Base-by-base conservation (phyloP, 495 filamentous ascomycete species). In the Xylona heveae region DNA sequence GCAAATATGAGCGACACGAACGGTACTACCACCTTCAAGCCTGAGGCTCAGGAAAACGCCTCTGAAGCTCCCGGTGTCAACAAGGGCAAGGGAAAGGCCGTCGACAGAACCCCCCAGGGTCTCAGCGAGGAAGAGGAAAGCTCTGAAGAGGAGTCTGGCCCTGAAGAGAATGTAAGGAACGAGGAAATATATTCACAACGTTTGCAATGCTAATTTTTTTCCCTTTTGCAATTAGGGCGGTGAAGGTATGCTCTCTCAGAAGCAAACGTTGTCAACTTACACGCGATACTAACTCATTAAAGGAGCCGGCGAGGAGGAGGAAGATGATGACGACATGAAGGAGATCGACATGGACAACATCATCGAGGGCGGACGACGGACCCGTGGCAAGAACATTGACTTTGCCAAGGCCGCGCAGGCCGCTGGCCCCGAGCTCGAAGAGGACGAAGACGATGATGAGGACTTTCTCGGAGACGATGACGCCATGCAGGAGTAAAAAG, bases 281-380 rank as follows among this genome's bases (percentile, higher is more conserved):
- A 6, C 9, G 5, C 38, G 19, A 36, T 38, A 12, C 41, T 39
- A 5, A 19, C 24, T 6, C 24, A 9, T 16, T 24, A 21, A 19
- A 16, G 38, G 20, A 21, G 32, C 9, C 51, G 52, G 56, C 36
- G 72, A 68, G 7, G 68, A 69, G 25, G 75, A 75, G 2, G 76
- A 78, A 8, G 78, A 78, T 30, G 67, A 73, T 6, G 80, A 88
- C 43, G 72, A 78, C 53, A 70, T 93, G 58, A 78, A 83, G 50
- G 83, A 82, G 51, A 90, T 95, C 50, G 80, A 90, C 48, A 53
- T 65, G 23, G 63, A 66, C 41, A 94, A 94, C 62, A 93, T 95
- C 55, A 70, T 95, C 46, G 29, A 38, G 6, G 60, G 54, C 36
- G 77, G 77, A 46, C 66, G 74, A 25, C 84, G 88, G 50, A 97